Evolutionary conservation across 768 basidiomycete genomes (phyloP), one percentile per base, ranked within the genome.

Genomic region (Naematelia encephala): DNA sequence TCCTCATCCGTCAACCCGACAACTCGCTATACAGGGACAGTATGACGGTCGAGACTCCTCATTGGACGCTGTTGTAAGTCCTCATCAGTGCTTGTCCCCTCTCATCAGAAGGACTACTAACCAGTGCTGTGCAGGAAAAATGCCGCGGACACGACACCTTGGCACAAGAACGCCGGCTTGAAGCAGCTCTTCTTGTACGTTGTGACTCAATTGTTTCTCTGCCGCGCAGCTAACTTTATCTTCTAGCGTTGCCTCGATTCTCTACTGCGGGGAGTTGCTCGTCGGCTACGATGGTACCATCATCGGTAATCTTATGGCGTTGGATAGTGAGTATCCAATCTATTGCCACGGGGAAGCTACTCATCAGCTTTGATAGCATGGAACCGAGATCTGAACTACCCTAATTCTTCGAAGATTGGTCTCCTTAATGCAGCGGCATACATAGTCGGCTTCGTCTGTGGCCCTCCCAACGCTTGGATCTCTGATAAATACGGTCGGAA

Each of bases 261-360:
- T 57, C 30, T 57, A 50, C 28, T 28, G 49, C n/a, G 49, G 56
- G 2, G 48, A 57, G 34, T 57, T 57, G 14, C 48, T 57, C 22
- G 26, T 30, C 25, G 56, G 56, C 16, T 57, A 57, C 23, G 57
- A 58, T 23, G 57, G 57, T 2, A 58, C 57, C 12, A 58, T 58
- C 49, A 43, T 51, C 13, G 57, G 57, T 22, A 27, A 26, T 29
- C n/a, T 58, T 5, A 22, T 26, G 42, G 57, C 57, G 2, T 22
- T 58, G 10, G 34, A 39, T 13, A 43, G 57, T 58, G 25, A 51
- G 57, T 29, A 11, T 0, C 16, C n/a, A 56, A 23, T 16, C 44
- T 46, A n/a, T 42, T 42, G n/a, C n/a, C n/a, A n/a, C n/a, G n/a
- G n/a, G n/a, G n/a, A n/a, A n/a, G n/a, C n/a, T n/a, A n/a, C n/a